phyloP scores from a whole-genome alignment of 176 grass and related monocot genomes.

The Tuctoria greenei region DNA sequence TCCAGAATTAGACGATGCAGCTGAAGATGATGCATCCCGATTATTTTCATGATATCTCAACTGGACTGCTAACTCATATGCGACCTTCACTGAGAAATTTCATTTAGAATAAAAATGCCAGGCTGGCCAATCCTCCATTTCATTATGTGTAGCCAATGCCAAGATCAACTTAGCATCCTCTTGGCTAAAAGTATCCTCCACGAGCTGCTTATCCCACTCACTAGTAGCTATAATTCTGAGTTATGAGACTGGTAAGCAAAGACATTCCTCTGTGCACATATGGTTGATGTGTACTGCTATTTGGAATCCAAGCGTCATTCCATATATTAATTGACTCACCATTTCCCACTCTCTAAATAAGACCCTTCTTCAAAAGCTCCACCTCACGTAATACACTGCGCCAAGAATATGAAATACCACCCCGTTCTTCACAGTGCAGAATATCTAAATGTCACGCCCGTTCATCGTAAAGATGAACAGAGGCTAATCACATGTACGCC shows the following conservation, averaged over 20 bases:
- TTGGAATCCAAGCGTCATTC: background rate
- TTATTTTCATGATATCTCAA: background rate
- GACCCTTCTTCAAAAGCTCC: background rate
- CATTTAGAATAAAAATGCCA: background rate
- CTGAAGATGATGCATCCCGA: background rate
- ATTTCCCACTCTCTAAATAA: background rate
- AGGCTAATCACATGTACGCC: too few species aligned
- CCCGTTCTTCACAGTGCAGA: too few species aligned
- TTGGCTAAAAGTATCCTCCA: background rate
- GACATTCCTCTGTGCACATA: background rate
- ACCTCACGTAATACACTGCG: background rate
- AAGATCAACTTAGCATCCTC: background rate
- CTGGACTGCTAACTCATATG: background rate
- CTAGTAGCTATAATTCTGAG: background rate
- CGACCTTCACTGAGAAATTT: background rate
- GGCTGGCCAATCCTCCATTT: background rate
- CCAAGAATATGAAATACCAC: background rate
- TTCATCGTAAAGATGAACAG: too few species aligned
- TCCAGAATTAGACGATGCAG: fast-evolving
- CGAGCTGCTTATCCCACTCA: background rate
- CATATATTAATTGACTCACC: fast-evolving
- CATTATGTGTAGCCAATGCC: too few species aligned
- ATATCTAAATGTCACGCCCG: too few species aligned
- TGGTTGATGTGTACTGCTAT: fast-evolving
- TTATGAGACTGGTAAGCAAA: background rate